Evolutionary conservation across 2,329 filamentous ascomycete species (phyloP).

Genomic region (Aureobasidium sp.): DNA sequence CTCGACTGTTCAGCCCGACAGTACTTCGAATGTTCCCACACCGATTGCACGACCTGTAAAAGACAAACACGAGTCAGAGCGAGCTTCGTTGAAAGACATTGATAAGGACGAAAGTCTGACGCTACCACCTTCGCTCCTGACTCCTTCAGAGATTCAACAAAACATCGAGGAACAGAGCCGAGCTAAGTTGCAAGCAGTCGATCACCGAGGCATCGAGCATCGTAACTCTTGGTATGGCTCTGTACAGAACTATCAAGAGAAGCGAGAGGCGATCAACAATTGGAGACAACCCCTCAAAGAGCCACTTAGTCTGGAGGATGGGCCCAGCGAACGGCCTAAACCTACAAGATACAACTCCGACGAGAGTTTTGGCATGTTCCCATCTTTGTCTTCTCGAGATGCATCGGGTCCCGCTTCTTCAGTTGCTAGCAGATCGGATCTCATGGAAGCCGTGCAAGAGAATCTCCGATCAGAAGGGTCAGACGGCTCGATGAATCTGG

Average conservation of each 20-base stretch:
- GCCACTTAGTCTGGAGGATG: slow-evolving; percentile 23
- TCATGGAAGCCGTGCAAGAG: slow-evolving; percentile 18
- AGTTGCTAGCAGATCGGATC: slow-evolving; percentile 31
- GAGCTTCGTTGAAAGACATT: slow-evolving; percentile 12
- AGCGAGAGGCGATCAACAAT: slow-evolving; percentile 12
- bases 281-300: slow-evolving; percentile 25
- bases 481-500: slow-evolving; percentile 11
- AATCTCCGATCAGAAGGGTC: slow-evolving; percentile 12
- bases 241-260: slow-evolving; percentile 3
- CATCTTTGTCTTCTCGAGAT: slow-evolving; percentile 52
- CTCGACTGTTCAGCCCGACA: slow-evolving; percentile 29
- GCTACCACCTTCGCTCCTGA: slow-evolving; percentile 23
- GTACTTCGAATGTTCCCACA: slow-evolving; percentile 48
- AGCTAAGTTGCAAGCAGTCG: slow-evolving; percentile 2
- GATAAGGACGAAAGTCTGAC: slow-evolving; percentile 22
- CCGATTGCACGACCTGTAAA: slow-evolving; percentile 44
- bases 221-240: slow-evolving; percentile 15
- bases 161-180: slow-evolving; percentile 10
- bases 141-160: slow-evolving; percentile 6
- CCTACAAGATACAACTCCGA: slow-evolving; percentile 44
- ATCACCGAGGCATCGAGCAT: slow-evolving; percentile 9
- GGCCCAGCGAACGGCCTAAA: not conserved
- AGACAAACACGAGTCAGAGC: slow-evolving; percentile 22
- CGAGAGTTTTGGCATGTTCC: slow-evolving; percentile 59
- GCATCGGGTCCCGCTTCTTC: slow-evolving; percentile 46